Evolutionary conservation across 2,329 filamentous ascomycete species (phyloP).

Genomic region (Fusarium subtropicale): DNA sequence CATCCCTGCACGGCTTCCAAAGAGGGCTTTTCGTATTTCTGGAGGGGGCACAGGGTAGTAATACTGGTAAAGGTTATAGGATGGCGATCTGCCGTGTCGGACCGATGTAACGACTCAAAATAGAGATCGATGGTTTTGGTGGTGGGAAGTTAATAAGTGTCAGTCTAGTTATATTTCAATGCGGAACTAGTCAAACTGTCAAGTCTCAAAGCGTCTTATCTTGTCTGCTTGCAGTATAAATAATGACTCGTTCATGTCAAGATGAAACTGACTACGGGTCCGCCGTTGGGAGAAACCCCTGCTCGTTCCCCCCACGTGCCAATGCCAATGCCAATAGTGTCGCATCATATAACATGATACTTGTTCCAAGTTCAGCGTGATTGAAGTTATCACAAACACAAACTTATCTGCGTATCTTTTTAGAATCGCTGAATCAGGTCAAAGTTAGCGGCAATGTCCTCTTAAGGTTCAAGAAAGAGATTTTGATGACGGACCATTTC

Average conservation of each 20-base stretch:
- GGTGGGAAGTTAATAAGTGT: not conserved
- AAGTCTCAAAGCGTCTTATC: not conserved
- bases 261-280: constrained; percentile 20
- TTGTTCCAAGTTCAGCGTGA: not conserved
- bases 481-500: not conserved
- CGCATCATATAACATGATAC: not conserved
- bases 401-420: not conserved
- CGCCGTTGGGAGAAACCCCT: constrained; percentile 11
- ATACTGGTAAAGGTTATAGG: not conserved
- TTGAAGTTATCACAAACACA: not conserved
- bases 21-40: constrained; percentile 14
- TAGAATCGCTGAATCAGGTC: not conserved
- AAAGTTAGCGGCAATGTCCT: not conserved
- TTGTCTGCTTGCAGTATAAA: not conserved
- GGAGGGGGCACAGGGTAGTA: not conserved
- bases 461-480: not conserved
- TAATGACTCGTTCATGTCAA: not conserved
- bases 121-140: not conserved
- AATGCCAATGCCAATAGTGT: not conserved
- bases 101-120: not conserved
- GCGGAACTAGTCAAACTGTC: not conserved
- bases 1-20: constrained; percentile 1
- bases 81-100: constrained; percentile 23
- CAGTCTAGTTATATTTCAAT: not conserved
- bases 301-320: constrained; percentile 3